Evolutionary conservation across 2,329 filamentous ascomycete genomes (phyloP).

Genomic region (Metarhizium album): DNA sequence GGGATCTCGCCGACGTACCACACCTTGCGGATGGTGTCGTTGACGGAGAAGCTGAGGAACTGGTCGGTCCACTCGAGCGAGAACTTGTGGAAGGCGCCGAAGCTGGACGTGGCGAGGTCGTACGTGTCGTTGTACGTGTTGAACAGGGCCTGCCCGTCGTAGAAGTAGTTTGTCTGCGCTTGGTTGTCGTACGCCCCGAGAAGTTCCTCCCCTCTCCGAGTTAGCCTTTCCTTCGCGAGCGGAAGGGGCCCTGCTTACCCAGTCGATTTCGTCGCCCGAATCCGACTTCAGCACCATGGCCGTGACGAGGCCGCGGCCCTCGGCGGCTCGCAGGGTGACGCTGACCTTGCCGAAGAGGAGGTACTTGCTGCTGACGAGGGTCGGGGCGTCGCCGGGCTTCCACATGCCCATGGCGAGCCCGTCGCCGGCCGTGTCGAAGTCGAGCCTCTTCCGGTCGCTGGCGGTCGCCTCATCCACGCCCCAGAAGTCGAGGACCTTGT

Average conservation of each 20-base stretch:
- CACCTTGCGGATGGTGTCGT: slow-evolving; percentile 27
- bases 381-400: slow-evolving; percentile 43
- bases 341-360: slow-evolving; percentile 76
- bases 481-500: slow-evolving; percentile 19
- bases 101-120: slow-evolving; percentile 28
- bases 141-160: slow-evolving; percentile 49
- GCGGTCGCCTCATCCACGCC: slow-evolving; percentile 21
- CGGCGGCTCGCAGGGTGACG: slow-evolving; percentile 57
- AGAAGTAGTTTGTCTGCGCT: slow-evolving; percentile 74
- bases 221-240: too few relatives aligned
- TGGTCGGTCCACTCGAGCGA: slow-evolving; percentile 55
- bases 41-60: slow-evolving; percentile 48
- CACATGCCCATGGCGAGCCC: slow-evolving; percentile 42
- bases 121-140: slow-evolving; percentile 39
- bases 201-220: slow-evolving; percentile 13
- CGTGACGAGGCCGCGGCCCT: slow-evolving; percentile 66
- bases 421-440: slow-evolving; percentile 15
- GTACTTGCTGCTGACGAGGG: slow-evolving; percentile 62
- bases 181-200: slow-evolving; percentile 30
- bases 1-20: slow-evolving; percentile 34
- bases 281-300: slow-evolving; percentile 69
- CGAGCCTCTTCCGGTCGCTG: slow-evolving; percentile 15
- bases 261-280: slow-evolving; percentile 61
- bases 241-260: slow-evolving; percentile 11
- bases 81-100: slow-evolving; percentile 48